These are phyloP conservation scores for Rhododendron kiyosumense DNA, from an alignment of 148 eudicot genomes.

Conservation along the genomic window DNA sequence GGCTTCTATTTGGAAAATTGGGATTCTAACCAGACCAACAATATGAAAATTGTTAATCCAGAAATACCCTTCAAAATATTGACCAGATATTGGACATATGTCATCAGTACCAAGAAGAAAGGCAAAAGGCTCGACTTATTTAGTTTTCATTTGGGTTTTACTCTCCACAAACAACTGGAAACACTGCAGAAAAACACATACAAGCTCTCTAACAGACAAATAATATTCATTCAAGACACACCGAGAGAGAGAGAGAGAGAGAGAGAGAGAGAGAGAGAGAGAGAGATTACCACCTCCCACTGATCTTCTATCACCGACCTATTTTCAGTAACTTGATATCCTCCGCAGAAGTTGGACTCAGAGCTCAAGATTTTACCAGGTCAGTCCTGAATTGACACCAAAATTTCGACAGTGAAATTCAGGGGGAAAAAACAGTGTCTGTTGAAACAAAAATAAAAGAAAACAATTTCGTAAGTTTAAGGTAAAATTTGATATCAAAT, in stretches of 20 bases:
- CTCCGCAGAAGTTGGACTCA: neutral
- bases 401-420: neutral
- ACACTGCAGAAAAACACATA: neutral
- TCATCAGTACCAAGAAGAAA: neutral
- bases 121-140: neutral
- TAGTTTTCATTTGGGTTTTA: neutral
- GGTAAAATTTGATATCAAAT: neutral
- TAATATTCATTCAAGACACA: neutral
- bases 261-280: neutral
- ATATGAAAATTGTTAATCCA: neutral
- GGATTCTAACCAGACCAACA: neutral
- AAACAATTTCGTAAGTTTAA: neutral
- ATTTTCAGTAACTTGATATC: neutral
- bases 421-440: neutral
- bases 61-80: neutral
- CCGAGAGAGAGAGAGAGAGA: neutral
- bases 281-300: neutral
- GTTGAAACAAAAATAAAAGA: neutral
- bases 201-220: neutral
- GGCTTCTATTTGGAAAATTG: neutral
- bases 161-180: neutral
- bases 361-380: neutral
- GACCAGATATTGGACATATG: neutral
- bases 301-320: constrained; percentile 13
- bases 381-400: neutral